Percentiles rank a stretch among this genome's conserved stretches.
Conservation (phyloP, 2,329 filamentous ascomycete genomes). For the Alternaria incomplexa region DNA sequence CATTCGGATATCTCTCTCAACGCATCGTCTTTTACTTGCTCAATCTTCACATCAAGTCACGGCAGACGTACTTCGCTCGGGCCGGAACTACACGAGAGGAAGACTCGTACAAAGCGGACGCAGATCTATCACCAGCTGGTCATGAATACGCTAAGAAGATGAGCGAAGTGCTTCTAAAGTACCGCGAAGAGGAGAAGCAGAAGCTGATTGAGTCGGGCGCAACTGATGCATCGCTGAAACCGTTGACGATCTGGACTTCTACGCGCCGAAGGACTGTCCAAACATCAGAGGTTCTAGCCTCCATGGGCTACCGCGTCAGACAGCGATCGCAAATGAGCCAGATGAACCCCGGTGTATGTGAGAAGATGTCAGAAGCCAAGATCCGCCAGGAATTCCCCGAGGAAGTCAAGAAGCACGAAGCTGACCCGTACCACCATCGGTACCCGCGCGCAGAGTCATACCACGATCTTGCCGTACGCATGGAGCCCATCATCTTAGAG, state of each 20-base stretch:
- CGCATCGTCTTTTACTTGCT: constrained; percentile 98
- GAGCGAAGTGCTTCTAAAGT: constrained; percentile 80
- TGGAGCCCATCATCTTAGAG: constrained; percentile 97
- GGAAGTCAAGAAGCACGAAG: constrained; percentile 89
- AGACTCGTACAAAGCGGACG: constrained; percentile 91
- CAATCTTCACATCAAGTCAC: constrained; percentile 94
- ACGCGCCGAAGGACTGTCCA: constrained; percentile 89
- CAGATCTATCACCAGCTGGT: constrained; percentile 80
- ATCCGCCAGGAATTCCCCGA: constrained; percentile 86
- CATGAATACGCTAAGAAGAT: constrained; percentile 71
- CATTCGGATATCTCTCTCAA: constrained; percentile 94
- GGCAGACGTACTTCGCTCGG: constrained; percentile 90
- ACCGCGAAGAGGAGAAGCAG: constrained; percentile 81
- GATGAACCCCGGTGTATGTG: constrained; percentile 93
- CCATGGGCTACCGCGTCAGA: constrained; percentile 81
- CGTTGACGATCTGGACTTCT: constrained; percentile 92
- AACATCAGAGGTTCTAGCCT: constrained; percentile 81
- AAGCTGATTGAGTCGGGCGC: constrained; percentile 73
- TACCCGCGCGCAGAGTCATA: constrained; percentile 98
- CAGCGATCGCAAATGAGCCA: constrained; percentile 97
- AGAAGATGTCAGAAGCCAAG: constrained; percentile 84
- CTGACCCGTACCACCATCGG: constrained; percentile 95
- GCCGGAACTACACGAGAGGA: constrained; percentile 86
- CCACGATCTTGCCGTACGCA: constrained; percentile 94
- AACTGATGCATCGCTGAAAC: constrained; percentile 71